phyloP scores from a whole-genome alignment of 2,329 filamentous ascomycete species.

The Fusarium napiforme region DNA sequence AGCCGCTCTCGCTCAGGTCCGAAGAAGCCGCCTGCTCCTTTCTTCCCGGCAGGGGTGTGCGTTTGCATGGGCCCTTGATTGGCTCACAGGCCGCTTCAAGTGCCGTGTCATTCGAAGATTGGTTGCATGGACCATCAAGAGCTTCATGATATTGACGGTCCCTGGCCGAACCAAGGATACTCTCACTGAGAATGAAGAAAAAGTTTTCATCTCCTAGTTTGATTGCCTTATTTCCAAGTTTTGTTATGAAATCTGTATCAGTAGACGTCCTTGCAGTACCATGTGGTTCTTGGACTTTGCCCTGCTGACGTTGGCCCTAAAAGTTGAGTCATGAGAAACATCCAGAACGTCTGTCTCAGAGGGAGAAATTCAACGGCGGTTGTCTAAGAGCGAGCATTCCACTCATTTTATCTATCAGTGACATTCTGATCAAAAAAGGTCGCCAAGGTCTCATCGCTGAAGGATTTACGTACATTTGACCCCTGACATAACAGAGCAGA shows the following conservation, averaged over 20 bases:
- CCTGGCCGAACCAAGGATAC: slow-evolving; percentile 16
- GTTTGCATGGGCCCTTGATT: slow-evolving; percentile 35
- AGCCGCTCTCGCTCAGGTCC: slow-evolving; percentile 37
- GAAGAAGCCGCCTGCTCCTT: slow-evolving; percentile 31
- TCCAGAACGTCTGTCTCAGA: slow-evolving; percentile 21
- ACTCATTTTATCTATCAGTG: slow-evolving; percentile 6
- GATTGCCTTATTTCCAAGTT: slow-evolving; percentile 11
- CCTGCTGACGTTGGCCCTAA: slow-evolving; percentile 26
- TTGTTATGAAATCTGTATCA: not conserved
- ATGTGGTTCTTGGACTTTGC: slow-evolving; percentile 23
- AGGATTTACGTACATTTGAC: not conserved
- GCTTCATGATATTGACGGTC: slow-evolving; percentile 18
- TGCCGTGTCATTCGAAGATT: slow-evolving; percentile 42
- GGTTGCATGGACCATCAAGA: slow-evolving; percentile 24
- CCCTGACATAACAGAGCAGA: slow-evolving; percentile 33
- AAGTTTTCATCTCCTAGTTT: slow-evolving; percentile 13
- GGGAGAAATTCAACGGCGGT: slow-evolving; percentile 3
- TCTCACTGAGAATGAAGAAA: slow-evolving; percentile 1
- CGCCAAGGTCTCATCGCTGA: slow-evolving; percentile 17
- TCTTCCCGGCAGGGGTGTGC: slow-evolving; percentile 24
- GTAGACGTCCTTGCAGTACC: slow-evolving; percentile 5
- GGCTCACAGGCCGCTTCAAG: slow-evolving; percentile 29
- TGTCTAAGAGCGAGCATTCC: slow-evolving; percentile 10
- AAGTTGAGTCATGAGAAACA: slow-evolving; percentile 31
- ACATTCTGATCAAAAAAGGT: slow-evolving; percentile 25